Evolutionary conservation across 768 basidiomycete genomes (phyloP).

Genomic region (Boletus sp.): DNA sequence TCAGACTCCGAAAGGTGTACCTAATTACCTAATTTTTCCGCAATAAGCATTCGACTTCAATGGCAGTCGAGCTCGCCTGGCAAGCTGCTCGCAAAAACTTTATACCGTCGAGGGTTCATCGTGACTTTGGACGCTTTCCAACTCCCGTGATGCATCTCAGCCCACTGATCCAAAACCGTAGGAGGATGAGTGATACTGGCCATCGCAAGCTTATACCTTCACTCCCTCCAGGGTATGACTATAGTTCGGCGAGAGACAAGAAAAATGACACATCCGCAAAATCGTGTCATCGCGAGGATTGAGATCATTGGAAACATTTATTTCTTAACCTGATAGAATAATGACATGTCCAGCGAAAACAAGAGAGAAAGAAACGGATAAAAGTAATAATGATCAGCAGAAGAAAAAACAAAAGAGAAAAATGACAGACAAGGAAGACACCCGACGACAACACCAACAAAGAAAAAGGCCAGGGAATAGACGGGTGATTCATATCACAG

Average conservation of each 20-base stretch:
- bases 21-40: not conserved
- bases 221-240: no score
- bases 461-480: constrained; percentile 1
- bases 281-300: not conserved
- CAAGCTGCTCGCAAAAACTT: constrained; percentile 5
- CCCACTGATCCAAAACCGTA: not conserved
- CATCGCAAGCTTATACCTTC: constrained; percentile 7
- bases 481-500: constrained; percentile 9
- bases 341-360: constrained; percentile 5
- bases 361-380: constrained; percentile 6
- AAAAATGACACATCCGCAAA: not conserved
- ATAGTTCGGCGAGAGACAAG: not conserved
- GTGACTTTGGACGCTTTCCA: not conserved
- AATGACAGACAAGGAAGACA: not conserved
- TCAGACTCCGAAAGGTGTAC: not conserved
- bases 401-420: constrained; percentile 3
- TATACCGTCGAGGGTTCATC: constrained; percentile 19
- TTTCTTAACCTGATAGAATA: constrained; percentile 6
- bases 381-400: constrained; percentile 35
- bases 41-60: not conserved
- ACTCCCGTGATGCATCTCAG: not conserved
- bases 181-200: not conserved
- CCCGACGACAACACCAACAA: not conserved
- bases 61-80: no score
- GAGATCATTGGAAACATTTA: constrained; percentile 4